These are phyloP conservation scores for Malus hybrid DNA, from an alignment of 331 rosid genomes.

Conservation along the genomic window DNA sequence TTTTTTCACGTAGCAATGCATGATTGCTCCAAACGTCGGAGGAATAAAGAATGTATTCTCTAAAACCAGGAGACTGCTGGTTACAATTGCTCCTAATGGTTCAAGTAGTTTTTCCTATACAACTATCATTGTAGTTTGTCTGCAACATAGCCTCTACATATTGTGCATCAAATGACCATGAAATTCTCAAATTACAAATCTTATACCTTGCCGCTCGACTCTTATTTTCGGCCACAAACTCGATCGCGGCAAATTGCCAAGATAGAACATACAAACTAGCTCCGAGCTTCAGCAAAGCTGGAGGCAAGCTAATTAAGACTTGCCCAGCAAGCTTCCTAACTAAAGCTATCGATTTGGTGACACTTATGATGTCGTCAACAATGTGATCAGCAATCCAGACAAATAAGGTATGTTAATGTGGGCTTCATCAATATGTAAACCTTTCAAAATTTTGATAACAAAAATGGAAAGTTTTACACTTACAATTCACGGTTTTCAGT, in stretches of 20 bases:
- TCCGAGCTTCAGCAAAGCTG: constrained; percentile 57
- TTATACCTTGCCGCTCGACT: too few species aligned
- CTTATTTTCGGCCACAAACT: too few species aligned
- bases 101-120: not conserved
- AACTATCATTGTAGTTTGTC: not conserved
- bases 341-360: constrained; percentile 68
- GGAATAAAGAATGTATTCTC: too few species aligned
- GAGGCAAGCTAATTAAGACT: constrained; percentile 38
- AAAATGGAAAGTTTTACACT: too few species aligned
- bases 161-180: too few species aligned
- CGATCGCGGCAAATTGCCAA: constrained; percentile 22
- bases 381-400: constrained; percentile 57
- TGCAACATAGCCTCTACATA: too few species aligned
- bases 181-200: too few species aligned
- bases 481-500: too few species aligned
- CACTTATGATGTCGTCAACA: constrained; percentile 73
- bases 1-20: too few species aligned
- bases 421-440: not conserved
- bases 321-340: constrained; percentile 49
- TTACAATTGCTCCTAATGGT: not conserved
- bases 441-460: not conserved
- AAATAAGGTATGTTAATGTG: constrained; percentile 46
- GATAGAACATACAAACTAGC: constrained; percentile 65
- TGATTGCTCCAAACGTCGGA: too few species aligned
- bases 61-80: not conserved